Base-by-base conservation (phyloP, 441 rosid genomes). In the Eutrema salsugineum region DNA sequence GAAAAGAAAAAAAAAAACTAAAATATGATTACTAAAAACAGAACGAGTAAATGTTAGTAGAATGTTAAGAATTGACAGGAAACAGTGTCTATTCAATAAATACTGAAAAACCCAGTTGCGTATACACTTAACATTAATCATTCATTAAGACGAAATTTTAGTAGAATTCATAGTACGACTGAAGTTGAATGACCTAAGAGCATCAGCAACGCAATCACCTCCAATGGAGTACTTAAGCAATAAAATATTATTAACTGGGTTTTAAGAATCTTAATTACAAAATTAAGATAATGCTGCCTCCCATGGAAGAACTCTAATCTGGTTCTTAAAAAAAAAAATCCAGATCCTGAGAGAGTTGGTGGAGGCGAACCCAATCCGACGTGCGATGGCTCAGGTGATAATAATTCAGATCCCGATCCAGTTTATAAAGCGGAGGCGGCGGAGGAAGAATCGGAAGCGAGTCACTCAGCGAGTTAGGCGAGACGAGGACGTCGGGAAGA, bases 401-500 rank as follows among this genome's bases (percentile, higher is more conserved):
- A n/a, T n/a, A n/a, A n/a, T n/a, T n/a, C n/a, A n/a, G n/a, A 68
- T 71, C 71, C 50, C 48, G 79, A 58, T 50, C 77, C 77, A 68
- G 82, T 15, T 33, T 19, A 43, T 61, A 74, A 57, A 61, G 66
- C 46, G 72, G 72, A 61, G 60, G 80, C 20, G 67, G 66, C 46
- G 72, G 74, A 61, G 60, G 80, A 20, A 62, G 75, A 80, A 76
- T 80, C 78, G 73, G 84, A 51, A 77, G 81, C 44, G 79, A 82
- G 78, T 59, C 77, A 78, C 43, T 69, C 78, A 35, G 46, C 55
- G 83, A 78, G 69, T 75, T 63, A 11, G 75, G 46, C 3, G 84
- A 76, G 64, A 77, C 82, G 4, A 81, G 73, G 68, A 86, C 87
- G 78, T 86, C 88, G 49, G 85, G 70, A 42, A 72, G 72, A 9